Percentiles rank a stretch among this genome's conserved stretches.
phyloP scores from a whole-genome alignment of 176 grass and related monocot genomes.

The Rhynchospora pubera region DNA sequence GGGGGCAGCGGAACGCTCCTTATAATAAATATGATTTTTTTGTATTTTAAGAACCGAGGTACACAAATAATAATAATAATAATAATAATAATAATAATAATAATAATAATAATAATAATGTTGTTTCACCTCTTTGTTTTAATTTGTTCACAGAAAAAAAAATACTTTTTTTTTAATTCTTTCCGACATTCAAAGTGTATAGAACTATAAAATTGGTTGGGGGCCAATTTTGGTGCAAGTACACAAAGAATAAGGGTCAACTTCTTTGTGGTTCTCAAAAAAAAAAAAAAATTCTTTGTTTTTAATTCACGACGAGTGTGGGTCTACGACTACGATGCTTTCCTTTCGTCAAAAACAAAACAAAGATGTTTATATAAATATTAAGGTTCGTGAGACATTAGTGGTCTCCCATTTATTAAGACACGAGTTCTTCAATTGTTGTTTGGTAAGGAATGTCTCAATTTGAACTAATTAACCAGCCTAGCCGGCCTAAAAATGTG shows the following conservation, averaged over 20 bases:
- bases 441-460: background rate
- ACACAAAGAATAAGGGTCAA: background rate
- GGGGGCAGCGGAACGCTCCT: no score
- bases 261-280: no score
- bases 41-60: no score
- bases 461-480: background rate
- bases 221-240: background rate
- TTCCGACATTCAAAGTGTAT: background rate
- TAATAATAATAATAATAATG: no score
- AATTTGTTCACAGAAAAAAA: no score
- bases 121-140: no score
- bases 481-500: background rate
- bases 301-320: background rate
- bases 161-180: no score
- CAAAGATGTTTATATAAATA: background rate
- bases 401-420: background rate
- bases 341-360: background rate
- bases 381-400: slow-evolving; percentile 1
- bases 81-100: no score
- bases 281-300: no score
- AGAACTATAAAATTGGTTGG: background rate
- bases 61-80: no score
- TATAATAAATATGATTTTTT: no score
- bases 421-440: background rate
- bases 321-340: background rate